These are phyloP conservation scores for Curvularia verruculosa DNA, from an alignment of 2,329 filamentous ascomycete species.

Conservation along the genomic window DNA sequence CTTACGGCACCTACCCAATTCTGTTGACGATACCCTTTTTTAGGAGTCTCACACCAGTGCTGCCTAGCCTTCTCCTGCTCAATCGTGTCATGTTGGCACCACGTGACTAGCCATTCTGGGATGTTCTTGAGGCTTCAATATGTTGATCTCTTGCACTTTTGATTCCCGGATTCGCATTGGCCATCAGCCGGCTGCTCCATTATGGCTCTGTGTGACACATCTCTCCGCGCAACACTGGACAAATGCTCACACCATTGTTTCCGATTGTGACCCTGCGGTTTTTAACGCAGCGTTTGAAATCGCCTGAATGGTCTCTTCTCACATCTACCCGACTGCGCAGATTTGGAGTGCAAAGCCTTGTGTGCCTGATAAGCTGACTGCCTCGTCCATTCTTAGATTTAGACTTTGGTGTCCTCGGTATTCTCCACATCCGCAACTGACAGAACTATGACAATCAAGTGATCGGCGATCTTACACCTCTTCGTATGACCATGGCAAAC, in stretches of 20 bases:
- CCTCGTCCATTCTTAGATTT: conserved; percentile 32
- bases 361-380: conserved; percentile 31
- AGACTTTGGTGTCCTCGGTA: conserved; percentile 25
- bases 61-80: neutral
- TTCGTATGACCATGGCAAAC: conserved; percentile 8
- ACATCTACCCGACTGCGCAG: conserved; percentile 33
- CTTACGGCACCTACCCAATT: conserved; percentile 21
- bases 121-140: conserved; percentile 18
- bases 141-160: conserved; percentile 19
- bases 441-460: conserved; percentile 22
- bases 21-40: conserved; percentile 32
- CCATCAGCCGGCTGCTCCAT: conserved; percentile 22
- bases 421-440: conserved; percentile 10
- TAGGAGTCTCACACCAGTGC: conserved; percentile 25
- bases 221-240: conserved; percentile 23
- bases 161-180: neutral
- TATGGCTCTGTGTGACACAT: conserved; percentile 34
- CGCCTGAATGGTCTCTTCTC: conserved; percentile 30
- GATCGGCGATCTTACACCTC: conserved; percentile 18
- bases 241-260: conserved; percentile 28
- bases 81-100: neutral
- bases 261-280: conserved; percentile 19
- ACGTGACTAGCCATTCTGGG: conserved; percentile 22
- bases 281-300: conserved; percentile 18
- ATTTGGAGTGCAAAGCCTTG: conserved; percentile 34